Percentiles rank a stretch among this genome's conserved stretches.
These are phyloP conservation scores for Artemisia tridentata DNA, from an alignment of 129 eudicot genomes.

Conservation along the genomic window DNA sequence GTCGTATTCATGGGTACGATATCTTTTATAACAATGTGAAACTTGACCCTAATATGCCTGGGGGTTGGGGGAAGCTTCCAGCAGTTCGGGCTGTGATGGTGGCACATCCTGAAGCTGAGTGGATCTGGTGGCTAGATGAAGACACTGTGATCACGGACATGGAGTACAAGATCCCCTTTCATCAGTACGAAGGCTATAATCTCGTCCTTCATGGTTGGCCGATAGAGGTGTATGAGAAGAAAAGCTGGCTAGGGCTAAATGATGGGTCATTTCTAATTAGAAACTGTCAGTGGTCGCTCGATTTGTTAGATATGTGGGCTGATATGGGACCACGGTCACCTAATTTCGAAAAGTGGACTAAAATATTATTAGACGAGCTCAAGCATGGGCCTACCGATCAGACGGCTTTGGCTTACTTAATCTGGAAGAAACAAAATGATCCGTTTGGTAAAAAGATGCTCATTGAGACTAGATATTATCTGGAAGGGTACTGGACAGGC, in stretches of 20 bases:
- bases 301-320: background rate
- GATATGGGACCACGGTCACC: background rate
- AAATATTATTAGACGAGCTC: background rate
- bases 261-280: background rate
- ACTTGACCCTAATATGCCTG: background rate
- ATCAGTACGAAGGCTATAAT: background rate
- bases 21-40: background rate
- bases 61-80: background rate
- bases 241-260: background rate
- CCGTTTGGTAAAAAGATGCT: background rate
- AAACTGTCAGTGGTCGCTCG: background rate
- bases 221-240: background rate
- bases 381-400: background rate
- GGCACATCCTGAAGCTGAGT: background rate
- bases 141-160: background rate
- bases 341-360: background rate
- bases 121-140: background rate
- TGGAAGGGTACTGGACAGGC: background rate
- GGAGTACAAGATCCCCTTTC: background rate
- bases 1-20: slow-evolving; percentile 2
- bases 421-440: background rate
- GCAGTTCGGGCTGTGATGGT: background rate
- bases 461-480: background rate
- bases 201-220: background rate
- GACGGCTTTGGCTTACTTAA: background rate